Conservation (phyloP, 352 stramenopile genomes). For the Lagenidium sp. region DNA sequence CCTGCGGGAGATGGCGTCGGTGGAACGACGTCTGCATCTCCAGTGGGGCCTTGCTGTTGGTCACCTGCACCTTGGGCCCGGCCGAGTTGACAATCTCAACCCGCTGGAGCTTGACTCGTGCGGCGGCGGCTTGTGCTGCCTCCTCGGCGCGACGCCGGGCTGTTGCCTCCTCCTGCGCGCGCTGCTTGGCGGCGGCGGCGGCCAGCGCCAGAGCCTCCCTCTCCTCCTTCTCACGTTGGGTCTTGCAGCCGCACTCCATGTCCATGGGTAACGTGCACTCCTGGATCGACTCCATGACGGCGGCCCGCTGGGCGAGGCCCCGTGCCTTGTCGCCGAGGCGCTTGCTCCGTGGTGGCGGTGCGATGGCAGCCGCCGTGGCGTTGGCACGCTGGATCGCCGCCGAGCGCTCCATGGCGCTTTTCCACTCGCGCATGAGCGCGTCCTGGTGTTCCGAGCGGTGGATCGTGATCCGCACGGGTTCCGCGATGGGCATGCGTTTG, state of each 20-base stretch:
- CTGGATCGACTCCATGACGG: background rate
- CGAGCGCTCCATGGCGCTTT: constrained; percentile 9
- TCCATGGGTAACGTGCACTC: constrained; percentile 17
- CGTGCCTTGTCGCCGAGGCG: background rate
- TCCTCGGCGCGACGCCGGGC: no score
- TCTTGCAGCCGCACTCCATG: constrained; percentile 19
- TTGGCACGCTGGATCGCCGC: constrained; percentile 6
- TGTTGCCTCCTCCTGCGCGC: no score
- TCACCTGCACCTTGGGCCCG: constrained; percentile 4
- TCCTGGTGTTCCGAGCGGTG: constrained; percentile 13
- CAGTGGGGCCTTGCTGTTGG: background rate
- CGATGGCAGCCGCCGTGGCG: background rate
- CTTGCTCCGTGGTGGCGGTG: no score
- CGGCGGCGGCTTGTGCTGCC: no score
- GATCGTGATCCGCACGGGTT: constrained; percentile 5
- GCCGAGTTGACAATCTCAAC: no score
- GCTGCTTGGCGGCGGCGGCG: no score
- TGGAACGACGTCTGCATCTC: constrained; percentile 68
- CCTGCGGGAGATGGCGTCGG: constrained; percentile 63
- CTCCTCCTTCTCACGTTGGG: no score
- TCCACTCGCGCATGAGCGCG: constrained; percentile 13
- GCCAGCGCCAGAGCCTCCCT: no score
- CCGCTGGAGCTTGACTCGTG: no score
- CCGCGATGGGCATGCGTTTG: background rate
- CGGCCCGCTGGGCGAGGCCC: background rate